Evolutionary conservation across 768 basidiomycete genomes (phyloP), one percentile per base, ranked within the genome.

Genomic region (Macrolepiota dolichaula): DNA sequence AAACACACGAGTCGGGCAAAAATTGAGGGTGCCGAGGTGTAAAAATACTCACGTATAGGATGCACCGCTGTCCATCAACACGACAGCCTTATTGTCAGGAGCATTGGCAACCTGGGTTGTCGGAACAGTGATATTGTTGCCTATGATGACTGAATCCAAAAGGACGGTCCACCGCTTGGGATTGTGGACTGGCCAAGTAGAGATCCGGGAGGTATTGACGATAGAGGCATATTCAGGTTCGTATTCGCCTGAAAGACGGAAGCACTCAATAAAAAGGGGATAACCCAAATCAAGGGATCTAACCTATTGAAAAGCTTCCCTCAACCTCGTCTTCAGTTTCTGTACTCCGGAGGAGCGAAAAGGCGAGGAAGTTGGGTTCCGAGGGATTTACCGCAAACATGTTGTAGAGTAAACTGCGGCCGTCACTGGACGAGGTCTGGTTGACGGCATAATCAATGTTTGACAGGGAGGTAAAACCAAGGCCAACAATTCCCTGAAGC

Each of bases 291-390:
- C n/a, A 37, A 42, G 38, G n/a, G 19, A 5, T 69, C 79, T 51
- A 60, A 87, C 90, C 91, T 64, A 94, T 83, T 4, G 89, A 77
- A 69, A 94, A 87, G 35, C 75, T 84, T 1, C 93, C 92, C 64
- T 85, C 74, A 2, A 89, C 79, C 32, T 82, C 82, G 62, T 81
- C 81, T 9, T 69, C 70, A n/a, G 71, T 65, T 40, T 88, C 80
- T 10, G 79, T 75, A 47, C 78, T 81, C 56, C 91, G 77, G 67
- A 89, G 84, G 27, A 94, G 77, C 0, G 88, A 80, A 67, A 94
- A 88, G 0, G 91, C 84, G 64, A 94, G 88, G 70, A 85, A 94
- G 67, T 94, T 94, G 51, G 91, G 89, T 67, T 89, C 83, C 10
- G 69, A 73, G 3, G 85, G 83, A 71, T 92, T 87, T 66, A 82